Evolutionary conservation across 352 stramenopile genomes (phyloP), one percentile per base, ranked within the genome.

Genomic region (Globisporangium spiculum): DNA sequence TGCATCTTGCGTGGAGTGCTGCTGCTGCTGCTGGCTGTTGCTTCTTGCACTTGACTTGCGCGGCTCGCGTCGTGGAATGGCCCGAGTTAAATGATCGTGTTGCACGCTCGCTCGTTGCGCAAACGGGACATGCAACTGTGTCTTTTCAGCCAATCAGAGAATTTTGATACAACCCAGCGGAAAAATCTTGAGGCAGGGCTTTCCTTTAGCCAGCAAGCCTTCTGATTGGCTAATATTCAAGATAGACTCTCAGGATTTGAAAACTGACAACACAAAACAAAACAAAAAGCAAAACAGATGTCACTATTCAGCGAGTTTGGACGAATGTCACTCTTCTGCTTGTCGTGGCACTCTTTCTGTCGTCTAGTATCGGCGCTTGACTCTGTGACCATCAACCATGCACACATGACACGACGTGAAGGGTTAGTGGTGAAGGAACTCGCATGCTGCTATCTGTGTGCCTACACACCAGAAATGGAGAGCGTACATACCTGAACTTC

Each of bases 321-420:
- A 38, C 22, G 26, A 0, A 8, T 34, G 32, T n/a, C 36, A 52
- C 22, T 63, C 32, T 52, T 53, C 38, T n/a, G 36, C 41, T 30
- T 41, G 22, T 41, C 36, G 8, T 18, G 26, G 4, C 59, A 64
- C 41, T 53, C 59, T 64, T 54, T 38, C 38, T 14, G 2, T 36
- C 26, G 30, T 69, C 56, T 69, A 90, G 73, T 90, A 91, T 56
- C 84, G 84, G 71, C 84, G 84, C 75, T 91, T 92, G 66, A 80
- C 74, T 69, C 84, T 92, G 67, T 41, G 38, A n/a, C 68, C 50
- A 78, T 59, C 52, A 48, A 10, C 16, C 44, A 53, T 34, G 16
- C 18, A 5, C 10, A 4, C 48, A 55, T 38, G 46, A 5, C 48
- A 38, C 30, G 30, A 32, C 30, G 30, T 32, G 53, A 38, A 7